A percentile compares a stretch with the other conserved stretches of the same genome.
Evolutionary conservation across 1,284 basidiomycete species (phyloP).

Genomic region (Trichosporon sp.): DNA sequence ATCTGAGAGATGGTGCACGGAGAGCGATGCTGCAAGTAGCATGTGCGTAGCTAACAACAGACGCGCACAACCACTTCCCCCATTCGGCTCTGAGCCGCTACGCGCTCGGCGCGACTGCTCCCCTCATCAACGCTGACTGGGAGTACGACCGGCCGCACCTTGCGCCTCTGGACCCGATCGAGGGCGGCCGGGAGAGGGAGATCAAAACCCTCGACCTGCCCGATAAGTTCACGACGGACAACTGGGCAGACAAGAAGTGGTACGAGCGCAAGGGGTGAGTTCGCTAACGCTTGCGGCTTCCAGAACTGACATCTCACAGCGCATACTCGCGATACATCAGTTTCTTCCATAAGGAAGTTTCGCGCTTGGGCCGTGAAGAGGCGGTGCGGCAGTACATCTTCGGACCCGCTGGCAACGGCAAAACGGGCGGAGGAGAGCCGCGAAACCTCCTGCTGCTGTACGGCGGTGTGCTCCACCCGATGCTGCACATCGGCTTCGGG

Average conservation of each 20-base stretch:
- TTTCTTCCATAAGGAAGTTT: constrained; percentile 64
- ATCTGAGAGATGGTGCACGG: background rate
- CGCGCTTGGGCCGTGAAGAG: constrained; percentile 57
- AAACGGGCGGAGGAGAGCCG: constrained; percentile 59
- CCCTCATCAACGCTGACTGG: constrained; percentile 60
- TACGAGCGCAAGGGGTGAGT: constrained; percentile 59
- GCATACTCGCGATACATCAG: constrained; percentile 63
- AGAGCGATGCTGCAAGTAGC: too few relatives aligned
- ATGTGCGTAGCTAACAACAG: constrained; percentile 29
- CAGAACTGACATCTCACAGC: constrained; percentile 30
- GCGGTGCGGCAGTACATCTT: constrained; percentile 65
- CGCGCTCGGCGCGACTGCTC: constrained; percentile 64
- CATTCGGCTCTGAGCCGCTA: constrained; percentile 63
- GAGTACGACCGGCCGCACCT: constrained; percentile 48
- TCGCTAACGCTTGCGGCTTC: too few relatives aligned
- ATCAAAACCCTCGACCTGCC: constrained; percentile 37
- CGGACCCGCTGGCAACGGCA: constrained; percentile 49
- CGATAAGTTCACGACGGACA: constrained; percentile 51
- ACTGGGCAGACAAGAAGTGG: constrained; percentile 62
- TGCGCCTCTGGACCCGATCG: constrained; percentile 60
- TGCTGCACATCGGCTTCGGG: constrained; percentile 70
- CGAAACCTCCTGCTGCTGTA: constrained; percentile 65
- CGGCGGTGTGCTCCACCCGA: constrained; percentile 62
- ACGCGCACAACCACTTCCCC: constrained; percentile 65
- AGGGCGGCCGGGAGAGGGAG: constrained; percentile 41